Conservation (phyloP, 352 stramenopile genomes). For the Pythium chondricola region DNA sequence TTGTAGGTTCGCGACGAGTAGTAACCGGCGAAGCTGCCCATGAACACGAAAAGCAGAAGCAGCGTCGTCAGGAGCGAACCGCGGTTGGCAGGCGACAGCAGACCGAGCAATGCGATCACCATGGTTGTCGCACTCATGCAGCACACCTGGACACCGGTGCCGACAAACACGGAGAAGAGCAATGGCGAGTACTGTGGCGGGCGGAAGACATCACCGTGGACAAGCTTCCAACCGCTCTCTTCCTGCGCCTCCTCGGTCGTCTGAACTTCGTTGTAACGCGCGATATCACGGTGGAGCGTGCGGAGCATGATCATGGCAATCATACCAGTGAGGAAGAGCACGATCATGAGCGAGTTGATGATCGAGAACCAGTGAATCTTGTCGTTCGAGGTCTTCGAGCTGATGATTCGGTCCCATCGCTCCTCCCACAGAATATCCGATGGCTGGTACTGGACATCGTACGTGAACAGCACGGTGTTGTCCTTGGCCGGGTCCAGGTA, state of each 20-base stretch:
- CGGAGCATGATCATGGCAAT: conserved; percentile 99
- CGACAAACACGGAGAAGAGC: conserved; percentile 94
- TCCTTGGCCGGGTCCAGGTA: conserved; percentile 62
- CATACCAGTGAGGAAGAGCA: conserved; percentile 98
- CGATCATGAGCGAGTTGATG: conserved; percentile 99
- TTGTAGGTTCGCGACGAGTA: conserved; percentile 97
- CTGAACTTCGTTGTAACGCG: conserved; percentile 94
- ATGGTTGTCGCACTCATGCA: conserved; percentile 94
- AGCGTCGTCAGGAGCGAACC: conserved; percentile 94
- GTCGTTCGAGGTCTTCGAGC: conserved; percentile 92
- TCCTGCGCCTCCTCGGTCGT: conserved; percentile 93
- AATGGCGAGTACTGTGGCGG: conserved; percentile 91
- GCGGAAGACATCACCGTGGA: conserved; percentile 98
- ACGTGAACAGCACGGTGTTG: conserved; percentile 96
- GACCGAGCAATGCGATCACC: conserved; percentile 91
- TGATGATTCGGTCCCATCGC: conserved; percentile 99
- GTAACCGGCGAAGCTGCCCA: conserved; percentile 96
- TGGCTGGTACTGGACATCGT: conserved; percentile 96
- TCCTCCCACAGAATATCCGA: conserved; percentile 94
- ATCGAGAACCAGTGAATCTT: conserved; percentile 99
- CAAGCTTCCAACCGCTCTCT: conserved; percentile 95
- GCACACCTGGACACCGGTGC: conserved; percentile 95
- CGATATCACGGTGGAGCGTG: conserved; percentile 98
- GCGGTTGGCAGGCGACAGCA: conserved; percentile 96
- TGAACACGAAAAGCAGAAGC: conserved; percentile 98